Base-by-base conservation (phyloP, 768 basidiomycete species). In the Hydnomerulius pinastri region DNA sequence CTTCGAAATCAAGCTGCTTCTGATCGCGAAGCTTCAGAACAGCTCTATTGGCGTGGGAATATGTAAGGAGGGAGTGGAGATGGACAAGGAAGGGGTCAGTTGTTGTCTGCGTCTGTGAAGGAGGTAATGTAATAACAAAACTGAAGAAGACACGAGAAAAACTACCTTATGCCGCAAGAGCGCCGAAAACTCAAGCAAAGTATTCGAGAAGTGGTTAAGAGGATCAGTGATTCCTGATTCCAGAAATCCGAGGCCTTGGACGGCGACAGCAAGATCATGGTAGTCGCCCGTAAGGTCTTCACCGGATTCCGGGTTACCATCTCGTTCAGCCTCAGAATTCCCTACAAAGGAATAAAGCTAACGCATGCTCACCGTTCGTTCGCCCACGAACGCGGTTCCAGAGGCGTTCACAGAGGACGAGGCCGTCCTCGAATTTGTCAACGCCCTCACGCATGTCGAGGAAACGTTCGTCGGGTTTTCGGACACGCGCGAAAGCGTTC, bases 201-300 rank as follows among this genome's bases (percentile, higher is more conserved):
- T 94, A 65, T 96, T 95, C 25, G 96, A 97, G 60, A 98, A 98
- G 65, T 96, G 87, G 63, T 96, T 96, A 58, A 99, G 74, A 1
- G 93, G 95, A 63, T 99, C 97, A 39, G 97, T 99, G 57, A 99
- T 99, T 32, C 97, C 97, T 55, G 91, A 92, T 71, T 99, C 97
- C 56, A 99, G 80, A 73, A 98, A 98, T 58, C 96, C 97, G 53
- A 99, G 81, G 43, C 95, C 96, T 68, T 98, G 96, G 40, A 97
- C 92, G 36, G 92, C 89, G 55, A 94, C 90, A 37, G 97, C 94
- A 56, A 98, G 76, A 71, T 98, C 97, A 66, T 98, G 93, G 70
- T 99, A 99, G 76, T 99, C 97, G 56, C 85, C 85, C 53, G 93
- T 90, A 41, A 99, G 84, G 80, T 99, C 97, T 97, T 86, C 81